Evolutionary conservation across 2,329 filamentous ascomycete genomes (phyloP).

Genomic region (Ophiostoma pallidulum): DNA sequence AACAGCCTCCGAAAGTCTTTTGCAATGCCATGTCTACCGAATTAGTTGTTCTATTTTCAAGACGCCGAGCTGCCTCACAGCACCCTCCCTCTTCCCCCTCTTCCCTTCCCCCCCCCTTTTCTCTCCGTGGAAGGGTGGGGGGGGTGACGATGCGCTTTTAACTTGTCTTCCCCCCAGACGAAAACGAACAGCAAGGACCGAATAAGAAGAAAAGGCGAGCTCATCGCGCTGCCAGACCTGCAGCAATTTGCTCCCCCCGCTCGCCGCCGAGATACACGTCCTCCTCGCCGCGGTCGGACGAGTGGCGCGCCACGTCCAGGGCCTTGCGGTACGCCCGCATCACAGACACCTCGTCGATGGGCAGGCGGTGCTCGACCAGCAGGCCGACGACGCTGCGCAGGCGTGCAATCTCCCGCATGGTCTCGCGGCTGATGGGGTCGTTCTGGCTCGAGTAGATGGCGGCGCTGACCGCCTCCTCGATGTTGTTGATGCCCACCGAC

Average conservation of each 20-base stretch:
- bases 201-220: not conserved
- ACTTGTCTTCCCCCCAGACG: too few relatives aligned
- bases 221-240: slow-evolving; percentile 25
- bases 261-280: slow-evolving; percentile 53
- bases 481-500: slow-evolving; percentile 62
- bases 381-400: slow-evolving; percentile 73
- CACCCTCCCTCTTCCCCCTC: too few relatives aligned
- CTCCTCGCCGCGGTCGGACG: slow-evolving; percentile 43
- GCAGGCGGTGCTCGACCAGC: slow-evolving; percentile 69
- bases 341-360: slow-evolving; percentile 86
- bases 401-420: slow-evolving; percentile 79
- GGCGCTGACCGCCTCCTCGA: slow-evolving; percentile 78
- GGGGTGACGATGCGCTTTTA: too few relatives aligned
- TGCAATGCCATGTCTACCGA: too few relatives aligned
- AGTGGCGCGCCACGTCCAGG: slow-evolving; percentile 58
- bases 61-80: too few relatives aligned
- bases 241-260: slow-evolving; percentile 40
- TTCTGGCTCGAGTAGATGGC: slow-evolving; percentile 95
- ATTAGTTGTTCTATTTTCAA: too few relatives aligned
- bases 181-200: not conserved
- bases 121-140: too few relatives aligned
- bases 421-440: slow-evolving; percentile 66
- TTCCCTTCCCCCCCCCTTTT: too few relatives aligned
- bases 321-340: slow-evolving; percentile 73
- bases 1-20: too few relatives aligned